These are phyloP conservation scores for Ophiostoma himal-ulmi DNA, from an alignment of 2,329 filamentous ascomycete species.

Conservation along the genomic window DNA sequence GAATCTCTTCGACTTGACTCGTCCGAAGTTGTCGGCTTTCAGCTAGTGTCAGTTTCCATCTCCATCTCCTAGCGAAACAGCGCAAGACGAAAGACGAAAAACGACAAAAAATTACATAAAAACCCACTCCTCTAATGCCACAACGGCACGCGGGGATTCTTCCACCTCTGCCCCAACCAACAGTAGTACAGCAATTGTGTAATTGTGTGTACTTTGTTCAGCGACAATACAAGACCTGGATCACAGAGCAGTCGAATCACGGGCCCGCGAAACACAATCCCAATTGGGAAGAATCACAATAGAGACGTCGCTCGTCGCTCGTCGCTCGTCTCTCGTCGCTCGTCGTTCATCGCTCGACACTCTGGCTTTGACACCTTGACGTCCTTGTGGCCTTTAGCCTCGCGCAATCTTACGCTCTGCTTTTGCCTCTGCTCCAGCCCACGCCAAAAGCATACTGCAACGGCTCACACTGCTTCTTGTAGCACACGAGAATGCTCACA, in stretches of 20 bases:
- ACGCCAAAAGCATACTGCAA: too few species aligned
- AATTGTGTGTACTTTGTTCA: neutral
- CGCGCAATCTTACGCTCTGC: neutral
- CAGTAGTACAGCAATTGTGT: conserved; percentile 5
- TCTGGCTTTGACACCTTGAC: too few species aligned
- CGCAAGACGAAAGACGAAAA: neutral
- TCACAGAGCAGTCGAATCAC: neutral
- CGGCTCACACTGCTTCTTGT: neutral
- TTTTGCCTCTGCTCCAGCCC: neutral
- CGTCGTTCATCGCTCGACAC: too few species aligned
- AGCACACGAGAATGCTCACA: conserved; percentile 12
- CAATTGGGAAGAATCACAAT: neutral
- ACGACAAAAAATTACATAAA: neutral
- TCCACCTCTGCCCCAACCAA: neutral
- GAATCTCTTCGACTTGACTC: too few species aligned
- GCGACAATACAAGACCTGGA: neutral
- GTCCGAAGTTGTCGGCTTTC: neutral
- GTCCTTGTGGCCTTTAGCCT: neutral
- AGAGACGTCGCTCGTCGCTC: neutral
- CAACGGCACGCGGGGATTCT: conserved; percentile 3
- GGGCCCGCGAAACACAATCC: neutral
- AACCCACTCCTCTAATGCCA: neutral
- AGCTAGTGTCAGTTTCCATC: neutral
- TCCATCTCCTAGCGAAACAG: neutral
- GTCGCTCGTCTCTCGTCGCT: neutral